These are phyloP conservation scores for Cyberlindnera lachancei DNA, from an alignment of 805 yeast genomes.

Conservation along the genomic window DNA sequence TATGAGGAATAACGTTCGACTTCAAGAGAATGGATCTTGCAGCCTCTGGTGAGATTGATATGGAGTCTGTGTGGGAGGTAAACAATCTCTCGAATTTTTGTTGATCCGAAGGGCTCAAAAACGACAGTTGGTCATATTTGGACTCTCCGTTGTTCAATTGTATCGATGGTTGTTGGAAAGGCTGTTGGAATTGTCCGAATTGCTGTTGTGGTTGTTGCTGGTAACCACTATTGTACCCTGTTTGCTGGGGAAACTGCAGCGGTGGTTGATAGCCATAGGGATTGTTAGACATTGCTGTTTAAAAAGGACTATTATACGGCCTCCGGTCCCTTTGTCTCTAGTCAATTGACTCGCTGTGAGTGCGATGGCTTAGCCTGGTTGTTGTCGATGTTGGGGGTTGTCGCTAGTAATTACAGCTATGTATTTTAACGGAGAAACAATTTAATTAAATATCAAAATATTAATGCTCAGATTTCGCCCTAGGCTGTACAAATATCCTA, in stretches of 20 bases:
- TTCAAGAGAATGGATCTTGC: conserved; percentile 75
- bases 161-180: conserved; percentile 3
- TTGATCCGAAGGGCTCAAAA: conserved; percentile 80
- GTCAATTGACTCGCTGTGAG: too few species aligned
- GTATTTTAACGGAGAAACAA: too few species aligned
- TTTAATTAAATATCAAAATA: too few species aligned
- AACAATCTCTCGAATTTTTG: conserved; percentile 76
- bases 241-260: not conserved
- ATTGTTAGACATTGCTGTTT: conserved; percentile 1
- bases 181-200: conserved; percentile 10
- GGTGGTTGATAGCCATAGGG: conserved; percentile 1
- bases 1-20: conserved; percentile 67
- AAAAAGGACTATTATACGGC: not conserved
- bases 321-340: not conserved
- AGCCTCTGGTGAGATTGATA: conserved; percentile 57
- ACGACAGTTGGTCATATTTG: conserved; percentile 50
- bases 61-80: conserved; percentile 57
- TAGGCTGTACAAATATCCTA: too few species aligned
- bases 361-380: not conserved
- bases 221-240: not conserved
- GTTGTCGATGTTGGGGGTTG: not conserved
- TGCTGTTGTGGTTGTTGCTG: conserved; percentile 4
- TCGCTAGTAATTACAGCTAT: too few species aligned
- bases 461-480: too few species aligned
- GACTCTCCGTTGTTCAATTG: not conserved